Base-by-base conservation (phyloP, 192 early-diverging fungal genomes). In the Coemansia aciculifera region DNA sequence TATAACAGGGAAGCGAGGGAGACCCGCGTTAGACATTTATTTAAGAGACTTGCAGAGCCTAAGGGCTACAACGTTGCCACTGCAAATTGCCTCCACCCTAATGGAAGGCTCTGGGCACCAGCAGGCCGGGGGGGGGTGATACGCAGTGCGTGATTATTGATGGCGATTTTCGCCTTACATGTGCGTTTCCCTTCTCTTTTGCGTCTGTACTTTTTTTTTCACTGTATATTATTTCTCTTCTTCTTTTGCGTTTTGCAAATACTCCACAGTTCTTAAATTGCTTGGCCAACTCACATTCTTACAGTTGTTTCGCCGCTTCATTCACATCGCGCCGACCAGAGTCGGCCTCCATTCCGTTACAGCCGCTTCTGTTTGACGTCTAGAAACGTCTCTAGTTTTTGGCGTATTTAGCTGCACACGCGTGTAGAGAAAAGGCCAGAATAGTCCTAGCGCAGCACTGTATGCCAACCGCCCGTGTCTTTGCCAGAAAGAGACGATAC, bases 81-180 rank as follows among this genome's bases (percentile, higher is more conserved):
- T 24, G 44, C n/a, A 15, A 19, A 48, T 19, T 48, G 44, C 7
- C 44, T 48, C 44, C 44, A 15, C 44, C 44, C 19, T 19, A 6
- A 5, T 48, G 17, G 6, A 34, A 23, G 51, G 51, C 27, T 40
- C 39, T 31, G 11, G 51, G 51, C 51, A 54, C 49, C 48, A 19
- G 27, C 42, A 44, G 46, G 46, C 46, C 46, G 46, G 46, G 46
- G 27, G 24, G 24, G 51, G 24, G 51, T 54, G 51, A 54, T 23
- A 54, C 23, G 51, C 51, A 29, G 8, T 54, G 51, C 13, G 46
- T 48, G 46, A 48, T 48, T 9, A 31, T 54, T 27, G 27, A 54
- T 31, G 32, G 32, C 63, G 43, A 24, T 44, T 43, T 64, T 64
- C 39, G 46, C 48, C 63, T 51, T 29, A 32, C 23, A 52, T 23